A percentile compares a stretch with the other conserved stretches of the same genome.
phyloP scores from a whole-genome alignment of 257 asterid genomes.

The Solanum sparsipilum region DNA sequence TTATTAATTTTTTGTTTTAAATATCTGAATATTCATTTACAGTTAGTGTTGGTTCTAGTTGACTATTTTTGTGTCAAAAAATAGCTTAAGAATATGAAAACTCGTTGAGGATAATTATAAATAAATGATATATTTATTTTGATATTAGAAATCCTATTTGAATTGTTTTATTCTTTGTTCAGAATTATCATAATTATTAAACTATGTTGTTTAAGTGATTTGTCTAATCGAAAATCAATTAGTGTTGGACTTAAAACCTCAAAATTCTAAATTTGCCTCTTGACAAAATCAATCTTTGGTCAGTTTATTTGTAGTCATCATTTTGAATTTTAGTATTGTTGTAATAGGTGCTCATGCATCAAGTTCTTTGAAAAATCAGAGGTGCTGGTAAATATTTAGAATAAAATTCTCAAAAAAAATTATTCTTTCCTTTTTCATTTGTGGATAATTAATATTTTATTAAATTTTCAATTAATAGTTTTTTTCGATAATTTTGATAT shows the following conservation, averaged over 20 bases:
- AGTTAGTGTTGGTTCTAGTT: no score
- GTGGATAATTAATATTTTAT: background rate
- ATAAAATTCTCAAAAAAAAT: background rate
- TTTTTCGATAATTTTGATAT: background rate
- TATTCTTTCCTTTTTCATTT: background rate
- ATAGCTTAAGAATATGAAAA: no score
- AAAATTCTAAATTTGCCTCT: background rate
- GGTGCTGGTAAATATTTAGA: background rate
- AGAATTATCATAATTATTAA: no score
- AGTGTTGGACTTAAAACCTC: background rate
- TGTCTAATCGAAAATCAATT: no score
- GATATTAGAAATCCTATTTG: no score
- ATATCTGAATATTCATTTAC: no score
- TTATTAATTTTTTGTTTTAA: no score
- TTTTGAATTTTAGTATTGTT: background rate
- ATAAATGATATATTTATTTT: no score
- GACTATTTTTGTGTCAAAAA: no score
- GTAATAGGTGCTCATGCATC: background rate
- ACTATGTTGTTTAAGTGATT: background rate
- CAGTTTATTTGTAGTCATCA: background rate
- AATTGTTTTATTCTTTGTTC: background rate
- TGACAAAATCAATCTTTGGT: background rate
- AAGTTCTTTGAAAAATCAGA: background rate
- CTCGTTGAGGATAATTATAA: background rate
- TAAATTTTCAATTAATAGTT: background rate